Conservation (phyloP, 2,329 filamentous ascomycete genomes). For the Phaeosphaeria sp. region DNA sequence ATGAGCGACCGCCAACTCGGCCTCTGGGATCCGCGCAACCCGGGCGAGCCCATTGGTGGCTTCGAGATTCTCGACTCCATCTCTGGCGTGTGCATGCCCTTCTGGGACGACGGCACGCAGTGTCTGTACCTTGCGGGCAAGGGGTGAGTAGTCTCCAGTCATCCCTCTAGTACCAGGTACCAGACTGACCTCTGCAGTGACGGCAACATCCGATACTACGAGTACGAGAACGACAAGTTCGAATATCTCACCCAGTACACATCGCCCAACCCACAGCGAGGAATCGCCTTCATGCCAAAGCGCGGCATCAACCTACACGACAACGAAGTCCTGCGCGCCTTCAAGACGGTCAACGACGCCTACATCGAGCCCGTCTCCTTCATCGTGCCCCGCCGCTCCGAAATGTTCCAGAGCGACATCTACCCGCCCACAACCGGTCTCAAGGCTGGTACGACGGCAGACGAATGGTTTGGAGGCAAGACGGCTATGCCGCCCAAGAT, state of each 20-base stretch:
- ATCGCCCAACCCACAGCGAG: constrained; percentile 92
- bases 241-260: constrained; percentile 97
- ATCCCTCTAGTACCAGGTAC: neutral
- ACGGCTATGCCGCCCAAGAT: constrained; percentile 87
- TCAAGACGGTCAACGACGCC: constrained; percentile 93
- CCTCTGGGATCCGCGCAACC: constrained; percentile 89
- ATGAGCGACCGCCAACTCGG: constrained; percentile 98
- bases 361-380: constrained; percentile 98
- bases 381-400: constrained; percentile 90
- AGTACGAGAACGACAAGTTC: constrained; percentile 98
- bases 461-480: constrained; percentile 88
- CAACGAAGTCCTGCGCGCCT: constrained; percentile 88
- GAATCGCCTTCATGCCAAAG: constrained; percentile 92
- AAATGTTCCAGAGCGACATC: constrained; percentile 96
- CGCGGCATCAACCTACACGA: constrained; percentile 95
- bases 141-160: constrained; percentile 69
- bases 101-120: constrained; percentile 98
- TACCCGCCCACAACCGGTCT: constrained; percentile 84
- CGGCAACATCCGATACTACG: constrained; percentile 98
- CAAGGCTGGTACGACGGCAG: constrained; percentile 79
- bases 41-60: constrained; percentile 81
- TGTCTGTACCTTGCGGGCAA: constrained; percentile 97
- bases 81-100: constrained; percentile 98
- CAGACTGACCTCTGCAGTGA: constrained; percentile 64
- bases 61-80: constrained; percentile 93